Percentiles rank a stretch among this genome's conserved stretches.
phyloP scores from a whole-genome alignment of 805 yeast genomes.

The Starmerella kuoi region DNA sequence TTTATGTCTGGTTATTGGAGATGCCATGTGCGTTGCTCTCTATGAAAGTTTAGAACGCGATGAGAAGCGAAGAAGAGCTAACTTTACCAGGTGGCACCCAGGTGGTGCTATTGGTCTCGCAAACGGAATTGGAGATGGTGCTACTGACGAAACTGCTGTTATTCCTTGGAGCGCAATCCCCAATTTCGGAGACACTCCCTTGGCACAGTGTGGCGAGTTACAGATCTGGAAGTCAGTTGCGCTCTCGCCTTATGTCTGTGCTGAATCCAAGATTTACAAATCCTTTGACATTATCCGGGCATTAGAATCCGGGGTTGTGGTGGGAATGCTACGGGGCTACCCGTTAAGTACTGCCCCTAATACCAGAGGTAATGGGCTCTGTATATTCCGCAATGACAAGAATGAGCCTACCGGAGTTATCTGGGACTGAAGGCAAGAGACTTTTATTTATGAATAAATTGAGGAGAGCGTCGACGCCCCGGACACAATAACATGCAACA shows the following conservation, averaged over 20 bases:
- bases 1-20: conserved; percentile 60
- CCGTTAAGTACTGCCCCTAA: conserved; percentile 6
- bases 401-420: conserved; percentile 11
- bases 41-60: conserved; percentile 56
- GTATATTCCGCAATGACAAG: conserved; percentile 11
- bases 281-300: conserved; percentile 31
- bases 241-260: conserved; percentile 9
- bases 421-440: conserved; percentile 14
- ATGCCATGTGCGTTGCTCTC: conserved; percentile 63
- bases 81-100: conserved; percentile 68
- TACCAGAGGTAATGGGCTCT: conserved; percentile 11
- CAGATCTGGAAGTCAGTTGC: conserved; percentile 21
- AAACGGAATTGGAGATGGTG: conserved; percentile 20
- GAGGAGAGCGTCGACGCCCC: too few relatives aligned
- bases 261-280: conserved; percentile 5
- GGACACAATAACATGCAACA: too few relatives aligned
- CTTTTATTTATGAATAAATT: too few relatives aligned
- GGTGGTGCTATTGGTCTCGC: conserved; percentile 79
- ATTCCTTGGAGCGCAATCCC: conserved; percentile 16
- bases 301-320: conserved; percentile 37
- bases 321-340: conserved; percentile 5
- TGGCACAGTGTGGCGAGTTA: conserved; percentile 14
- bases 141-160: conserved; percentile 2
- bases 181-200: conserved; percentile 9
- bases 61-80: conserved; percentile 37